Conservation (phyloP, 2,329 filamentous ascomycete genomes). For the Triangularia verruculosa region DNA sequence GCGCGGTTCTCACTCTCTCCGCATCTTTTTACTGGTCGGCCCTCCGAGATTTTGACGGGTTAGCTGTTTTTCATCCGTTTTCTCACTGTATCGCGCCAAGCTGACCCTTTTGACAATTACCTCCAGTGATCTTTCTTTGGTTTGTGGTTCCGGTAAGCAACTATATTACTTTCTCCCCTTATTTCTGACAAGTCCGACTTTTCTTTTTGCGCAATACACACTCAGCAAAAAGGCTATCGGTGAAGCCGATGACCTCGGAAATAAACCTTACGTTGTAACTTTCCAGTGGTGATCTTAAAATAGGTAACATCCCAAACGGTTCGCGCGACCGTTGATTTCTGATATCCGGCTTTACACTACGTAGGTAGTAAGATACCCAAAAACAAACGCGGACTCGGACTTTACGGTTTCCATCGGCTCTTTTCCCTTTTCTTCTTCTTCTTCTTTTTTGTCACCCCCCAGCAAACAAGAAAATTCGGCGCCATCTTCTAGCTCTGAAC, state of each 20-base stretch:
- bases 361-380: no score
- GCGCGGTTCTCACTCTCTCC: not conserved
- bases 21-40: not conserved
- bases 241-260: not conserved
- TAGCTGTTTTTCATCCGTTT: no score
- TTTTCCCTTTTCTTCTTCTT: not conserved
- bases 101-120: no score
- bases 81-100: no score
- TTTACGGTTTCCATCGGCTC: not conserved
- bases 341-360: not conserved
- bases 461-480: not conserved
- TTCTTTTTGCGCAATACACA: not conserved
- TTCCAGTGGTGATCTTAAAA: no score
- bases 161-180: not conserved
- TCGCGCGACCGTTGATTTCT: not conserved
- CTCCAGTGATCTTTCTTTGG: not conserved
- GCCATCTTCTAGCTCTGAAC: not conserved
- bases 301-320: not conserved
- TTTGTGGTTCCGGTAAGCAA: not conserved
- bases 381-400: not conserved
- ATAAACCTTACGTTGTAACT: not conserved
- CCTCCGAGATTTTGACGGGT: no score
- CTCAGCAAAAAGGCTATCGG: not conserved
- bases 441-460: not conserved
- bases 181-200: not conserved